Evolutionary conservation across 1,139 yeast species (phyloP).

Genomic region (Blastobotrys buckinghamii): DNA sequence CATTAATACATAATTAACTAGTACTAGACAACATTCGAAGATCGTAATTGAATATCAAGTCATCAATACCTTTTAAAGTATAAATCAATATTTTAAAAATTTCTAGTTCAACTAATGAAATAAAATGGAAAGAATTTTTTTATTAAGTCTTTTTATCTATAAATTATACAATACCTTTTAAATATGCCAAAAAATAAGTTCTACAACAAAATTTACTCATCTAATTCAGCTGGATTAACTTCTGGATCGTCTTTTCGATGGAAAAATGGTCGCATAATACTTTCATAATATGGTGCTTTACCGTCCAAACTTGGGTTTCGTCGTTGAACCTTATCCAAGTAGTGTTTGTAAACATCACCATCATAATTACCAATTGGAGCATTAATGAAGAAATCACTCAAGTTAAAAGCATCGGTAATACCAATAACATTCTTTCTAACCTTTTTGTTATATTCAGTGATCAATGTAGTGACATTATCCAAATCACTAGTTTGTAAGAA

Average conservation of each 20-base stretch:
- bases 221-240: constrained; percentile 10
- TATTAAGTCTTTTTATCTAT: too few species aligned
- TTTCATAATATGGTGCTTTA: constrained; percentile 37
- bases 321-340: constrained; percentile 39
- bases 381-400: constrained; percentile 78
- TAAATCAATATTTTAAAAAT: too few species aligned
- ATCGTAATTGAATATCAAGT: too few species aligned
- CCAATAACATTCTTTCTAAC: constrained; percentile 68
- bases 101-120: too few species aligned
- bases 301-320: constrained; percentile 32
- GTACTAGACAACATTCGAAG: too few species aligned
- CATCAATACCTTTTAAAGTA: too few species aligned
- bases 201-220: not conserved
- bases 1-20: too few species aligned
- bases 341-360: constrained; percentile 83
- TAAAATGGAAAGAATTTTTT: too few species aligned
- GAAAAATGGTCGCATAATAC: constrained; percentile 37
- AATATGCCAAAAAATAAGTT: too few species aligned
- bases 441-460: constrained; percentile 33
- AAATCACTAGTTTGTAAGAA: constrained; percentile 41
- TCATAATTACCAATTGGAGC: constrained; percentile 79
- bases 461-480: constrained; percentile 31
- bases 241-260: constrained; percentile 30
- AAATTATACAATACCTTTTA: too few species aligned
- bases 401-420: constrained; percentile 83